Percentiles rank a stretch among this genome's conserved stretches.
Evolutionary conservation across 805 yeast genomes (phyloP).

Genomic region (Ogataea trehalophila): DNA sequence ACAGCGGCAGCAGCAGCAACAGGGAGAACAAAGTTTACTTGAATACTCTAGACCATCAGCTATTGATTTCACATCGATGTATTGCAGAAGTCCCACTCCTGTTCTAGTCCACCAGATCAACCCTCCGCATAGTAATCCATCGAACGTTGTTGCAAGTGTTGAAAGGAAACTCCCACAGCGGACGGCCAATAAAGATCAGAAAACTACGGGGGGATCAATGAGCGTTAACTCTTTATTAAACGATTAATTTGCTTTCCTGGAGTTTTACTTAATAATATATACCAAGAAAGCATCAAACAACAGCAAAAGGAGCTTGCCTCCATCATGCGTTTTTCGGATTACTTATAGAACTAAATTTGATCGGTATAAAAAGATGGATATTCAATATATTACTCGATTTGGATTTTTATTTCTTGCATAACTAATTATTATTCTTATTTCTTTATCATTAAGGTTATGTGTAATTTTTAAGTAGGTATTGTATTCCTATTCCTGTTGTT

Average conservation of each 20-base stretch:
- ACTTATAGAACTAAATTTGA: neutral
- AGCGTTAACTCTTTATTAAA: no score
- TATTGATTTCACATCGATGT: conserved; percentile 12
- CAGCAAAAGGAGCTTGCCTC: no score
- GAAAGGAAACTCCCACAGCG: neutral
- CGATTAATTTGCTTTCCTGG: no score
- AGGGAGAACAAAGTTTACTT: neutral
- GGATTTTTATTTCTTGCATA: neutral
- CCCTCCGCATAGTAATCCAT: neutral
- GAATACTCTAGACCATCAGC: conserved; percentile 7
- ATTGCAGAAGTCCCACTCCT: neutral
- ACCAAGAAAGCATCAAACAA: no score
- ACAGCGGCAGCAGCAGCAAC: neutral
- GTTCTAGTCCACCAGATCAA: neutral
- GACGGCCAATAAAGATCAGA: neutral
- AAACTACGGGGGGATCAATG: no score
- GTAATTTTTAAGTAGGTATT: no score
- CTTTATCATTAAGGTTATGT: no score
- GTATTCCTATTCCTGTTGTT: no score
- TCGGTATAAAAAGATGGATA: neutral
- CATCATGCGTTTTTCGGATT: no score
- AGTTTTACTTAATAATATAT: no score
- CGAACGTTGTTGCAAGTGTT: neutral
- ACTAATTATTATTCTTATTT: no score
- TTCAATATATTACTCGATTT: neutral